These are phyloP conservation scores for Priceomyces carsonii DNA, from an alignment of 805 yeast species.

Conservation along the genomic window DNA sequence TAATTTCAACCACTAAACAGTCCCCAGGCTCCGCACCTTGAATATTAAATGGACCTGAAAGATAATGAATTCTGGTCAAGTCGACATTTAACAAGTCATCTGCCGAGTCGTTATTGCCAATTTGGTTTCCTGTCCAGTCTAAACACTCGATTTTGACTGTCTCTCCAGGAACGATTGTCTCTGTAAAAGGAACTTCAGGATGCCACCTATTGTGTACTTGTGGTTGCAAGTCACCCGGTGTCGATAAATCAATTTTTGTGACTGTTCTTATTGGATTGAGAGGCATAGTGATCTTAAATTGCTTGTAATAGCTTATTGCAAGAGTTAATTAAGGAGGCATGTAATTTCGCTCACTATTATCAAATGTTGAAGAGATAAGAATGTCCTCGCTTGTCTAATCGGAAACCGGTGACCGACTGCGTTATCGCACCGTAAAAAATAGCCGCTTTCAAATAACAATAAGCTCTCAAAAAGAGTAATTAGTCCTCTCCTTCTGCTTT, in stretches of 20 bases:
- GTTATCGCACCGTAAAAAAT: too few species aligned
- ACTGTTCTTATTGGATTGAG: not conserved
- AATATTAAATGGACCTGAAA: conserved; percentile 50
- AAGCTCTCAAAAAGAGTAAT: too few species aligned
- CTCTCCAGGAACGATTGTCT: conserved; percentile 41
- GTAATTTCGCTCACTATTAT: too few species aligned
- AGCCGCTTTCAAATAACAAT: too few species aligned
- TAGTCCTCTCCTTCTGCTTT: too few species aligned
- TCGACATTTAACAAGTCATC: conserved; percentile 49
- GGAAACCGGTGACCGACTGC: too few species aligned
- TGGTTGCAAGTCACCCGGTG: conserved; percentile 47
- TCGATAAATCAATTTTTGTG: conserved; percentile 38
- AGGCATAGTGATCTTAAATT: too few species aligned
- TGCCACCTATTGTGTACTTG: conserved; percentile 56
- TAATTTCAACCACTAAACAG: conserved; percentile 48
- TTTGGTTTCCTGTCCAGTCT: conserved; percentile 58
- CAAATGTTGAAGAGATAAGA: too few species aligned
- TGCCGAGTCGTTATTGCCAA: conserved; percentile 47
- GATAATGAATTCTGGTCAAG: conserved; percentile 46
- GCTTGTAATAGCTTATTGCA: too few species aligned
- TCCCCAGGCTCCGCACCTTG: conserved; percentile 50
- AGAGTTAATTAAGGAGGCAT: too few species aligned
- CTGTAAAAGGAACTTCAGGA: conserved; percentile 48
- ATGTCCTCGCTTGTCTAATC: too few species aligned
- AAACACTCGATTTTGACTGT: conserved; percentile 50